Percentiles rank a stretch among this genome's conserved stretches.
Evolutionary conservation across 2,329 filamentous ascomycete species (phyloP).

Genomic region (Pyrenophora tritici-repentis): DNA sequence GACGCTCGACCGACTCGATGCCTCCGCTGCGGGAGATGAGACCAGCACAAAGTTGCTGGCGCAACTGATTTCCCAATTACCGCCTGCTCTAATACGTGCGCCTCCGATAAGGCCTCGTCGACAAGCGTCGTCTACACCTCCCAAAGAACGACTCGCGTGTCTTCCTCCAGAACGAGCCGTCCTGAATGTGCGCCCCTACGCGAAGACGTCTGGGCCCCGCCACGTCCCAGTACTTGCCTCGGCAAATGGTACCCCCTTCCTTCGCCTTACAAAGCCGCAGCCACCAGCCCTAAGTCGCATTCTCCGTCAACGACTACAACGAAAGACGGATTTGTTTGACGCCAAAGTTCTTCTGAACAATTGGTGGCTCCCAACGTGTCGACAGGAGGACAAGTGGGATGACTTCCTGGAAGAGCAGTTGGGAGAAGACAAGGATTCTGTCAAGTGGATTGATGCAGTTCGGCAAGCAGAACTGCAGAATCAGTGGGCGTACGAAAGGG

Average conservation of each 20-base stretch:
- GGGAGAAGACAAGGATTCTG: slow-evolving; percentile 17
- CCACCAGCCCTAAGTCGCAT: slow-evolving; percentile 62
- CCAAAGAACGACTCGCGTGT: slow-evolving; percentile 31
- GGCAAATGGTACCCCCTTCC: slow-evolving; percentile 64
- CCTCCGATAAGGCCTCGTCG: slow-evolving; percentile 11
- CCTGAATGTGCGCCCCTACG: slow-evolving; percentile 59
- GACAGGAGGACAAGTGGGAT: slow-evolving; percentile 58
- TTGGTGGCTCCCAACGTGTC: slow-evolving; percentile 47
- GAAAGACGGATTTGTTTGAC: slow-evolving; percentile 52
- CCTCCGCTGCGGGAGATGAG: slow-evolving; percentile 41
- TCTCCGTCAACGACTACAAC: slow-evolving; percentile 57
- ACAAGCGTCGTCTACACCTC: slow-evolving; percentile 9
- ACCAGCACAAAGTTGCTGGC: slow-evolving; percentile 27
- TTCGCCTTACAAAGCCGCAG: slow-evolving; percentile 71
- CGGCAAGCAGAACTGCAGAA: slow-evolving; percentile 25
- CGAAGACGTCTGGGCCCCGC: slow-evolving; percentile 57
- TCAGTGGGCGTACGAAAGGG: slow-evolving; percentile 19
- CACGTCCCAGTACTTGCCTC: slow-evolving; percentile 64
- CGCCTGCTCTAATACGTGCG: slow-evolving; percentile 43
- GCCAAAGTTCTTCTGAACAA: slow-evolving; percentile 50
- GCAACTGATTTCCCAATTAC: slow-evolving; percentile 46
- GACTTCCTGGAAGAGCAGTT: slow-evolving; percentile 32
- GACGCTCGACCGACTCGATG: slow-evolving; percentile 53
- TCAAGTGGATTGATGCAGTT: slow-evolving; percentile 41
- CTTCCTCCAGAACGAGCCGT: slow-evolving; percentile 46